A percentile compares a stretch with the other conserved stretches of the same genome.
Conservation (phyloP, 1,284 basidiomycete genomes). For the Trametes hirsuta region DNA sequence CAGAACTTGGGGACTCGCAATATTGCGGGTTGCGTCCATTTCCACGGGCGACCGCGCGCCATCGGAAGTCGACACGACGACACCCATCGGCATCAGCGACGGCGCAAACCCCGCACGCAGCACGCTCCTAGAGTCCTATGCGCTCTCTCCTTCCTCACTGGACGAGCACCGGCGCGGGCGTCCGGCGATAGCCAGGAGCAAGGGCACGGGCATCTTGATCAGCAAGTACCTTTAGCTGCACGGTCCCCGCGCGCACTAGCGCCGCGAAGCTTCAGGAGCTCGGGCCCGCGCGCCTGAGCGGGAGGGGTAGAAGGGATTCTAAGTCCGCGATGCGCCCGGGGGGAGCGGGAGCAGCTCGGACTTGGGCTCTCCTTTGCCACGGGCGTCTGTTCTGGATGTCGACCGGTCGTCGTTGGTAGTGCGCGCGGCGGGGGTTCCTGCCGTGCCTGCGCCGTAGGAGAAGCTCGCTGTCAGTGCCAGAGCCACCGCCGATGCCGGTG, state of each 20-base stretch:
- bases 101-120: background rate
- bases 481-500: too few relatives aligned
- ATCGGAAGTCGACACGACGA: background rate
- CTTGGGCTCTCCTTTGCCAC: background rate
- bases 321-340: conserved; percentile 12
- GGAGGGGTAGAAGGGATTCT: background rate
- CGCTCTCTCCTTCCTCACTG: too few relatives aligned
- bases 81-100: background rate
- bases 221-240: background rate
- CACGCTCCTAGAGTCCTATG: too few relatives aligned
- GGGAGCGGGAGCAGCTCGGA: background rate
- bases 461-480: background rate
- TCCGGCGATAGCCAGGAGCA: background rate
- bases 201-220: background rate
- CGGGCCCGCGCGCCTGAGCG: background rate
- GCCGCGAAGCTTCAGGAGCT: background rate
- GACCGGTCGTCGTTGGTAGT: background rate
- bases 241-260: background rate
- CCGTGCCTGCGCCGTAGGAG: background rate
- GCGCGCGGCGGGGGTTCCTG: background rate
- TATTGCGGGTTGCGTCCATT: too few relatives aligned
- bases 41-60: too few relatives aligned
- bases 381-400: background rate
- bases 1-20: too few relatives aligned
- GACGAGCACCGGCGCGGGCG: too few relatives aligned